Evolutionary conservation across 108 stramenopile species (phyloP).

Genomic region (Epithemia pelagica): DNA sequence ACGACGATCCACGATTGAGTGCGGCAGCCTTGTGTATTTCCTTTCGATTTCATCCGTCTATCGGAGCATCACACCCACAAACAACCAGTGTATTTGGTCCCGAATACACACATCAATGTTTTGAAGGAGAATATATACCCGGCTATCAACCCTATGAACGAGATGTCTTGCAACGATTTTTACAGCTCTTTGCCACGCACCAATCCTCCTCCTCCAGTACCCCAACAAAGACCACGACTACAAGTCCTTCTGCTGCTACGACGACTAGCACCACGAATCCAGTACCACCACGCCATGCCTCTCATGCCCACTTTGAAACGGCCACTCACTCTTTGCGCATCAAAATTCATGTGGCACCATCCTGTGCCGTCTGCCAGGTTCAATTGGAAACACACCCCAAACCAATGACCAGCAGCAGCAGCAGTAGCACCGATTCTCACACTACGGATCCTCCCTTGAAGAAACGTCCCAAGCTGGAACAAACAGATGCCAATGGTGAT

Average conservation of each 20-base stretch:
- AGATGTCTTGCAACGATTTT: slow-evolving; percentile 8
- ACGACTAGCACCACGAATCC: not conserved
- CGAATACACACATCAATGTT: slow-evolving; percentile 74
- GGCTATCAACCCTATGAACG: slow-evolving; percentile 45
- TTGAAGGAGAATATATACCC: slow-evolving; percentile 42
- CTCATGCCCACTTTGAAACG: slow-evolving; percentile 19
- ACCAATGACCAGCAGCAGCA: not conserved
- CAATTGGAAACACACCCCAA: slow-evolving; percentile 1
- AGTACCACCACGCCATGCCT: slow-evolving; percentile 8
- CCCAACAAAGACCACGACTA: too few relatives aligned
- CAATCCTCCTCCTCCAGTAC: too few relatives aligned
- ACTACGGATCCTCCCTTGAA: not conserved
- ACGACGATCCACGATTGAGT: slow-evolving; percentile 31
- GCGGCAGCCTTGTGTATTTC: slow-evolving; percentile 32
- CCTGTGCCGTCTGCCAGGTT: slow-evolving; percentile 27
- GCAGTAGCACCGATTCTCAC: not conserved
- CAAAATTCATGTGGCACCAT: slow-evolving; percentile 30
- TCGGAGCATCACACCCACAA: slow-evolving; percentile 4
- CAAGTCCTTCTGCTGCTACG: not conserved
- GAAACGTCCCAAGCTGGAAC: not conserved
- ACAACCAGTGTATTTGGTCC: slow-evolving; percentile 40
- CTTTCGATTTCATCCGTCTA: slow-evolving; percentile 9
- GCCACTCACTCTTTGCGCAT: slow-evolving; percentile 25
- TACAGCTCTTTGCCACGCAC: slow-evolving; percentile 18
- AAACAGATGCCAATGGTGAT: not conserved